phyloP scores from a whole-genome alignment of 2,329 filamentous ascomycete genomes.

The Penicillium sp. region DNA sequence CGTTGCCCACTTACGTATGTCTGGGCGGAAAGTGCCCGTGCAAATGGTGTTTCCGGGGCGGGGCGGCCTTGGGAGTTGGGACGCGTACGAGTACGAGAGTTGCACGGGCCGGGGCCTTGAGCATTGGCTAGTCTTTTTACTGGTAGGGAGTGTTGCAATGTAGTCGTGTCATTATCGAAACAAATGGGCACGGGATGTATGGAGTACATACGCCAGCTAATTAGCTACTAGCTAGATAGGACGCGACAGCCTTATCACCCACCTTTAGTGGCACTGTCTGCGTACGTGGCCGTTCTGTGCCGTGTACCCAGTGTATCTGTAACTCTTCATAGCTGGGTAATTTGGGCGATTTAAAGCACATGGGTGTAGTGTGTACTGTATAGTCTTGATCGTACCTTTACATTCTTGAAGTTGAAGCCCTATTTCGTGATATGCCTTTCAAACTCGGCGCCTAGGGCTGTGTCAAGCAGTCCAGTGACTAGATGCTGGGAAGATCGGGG shows the following conservation, averaged over 20 bases:
- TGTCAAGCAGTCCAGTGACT: not conserved
- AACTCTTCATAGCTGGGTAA: not conserved
- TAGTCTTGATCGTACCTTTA: not conserved
- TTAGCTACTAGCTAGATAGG: not conserved
- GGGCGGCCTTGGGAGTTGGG: conserved; percentile 20
- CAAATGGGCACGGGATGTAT: not conserved
- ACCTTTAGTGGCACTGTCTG: not conserved
- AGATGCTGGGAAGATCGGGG: conserved; percentile 1
- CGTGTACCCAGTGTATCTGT: not conserved
- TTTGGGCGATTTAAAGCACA: too few species aligned
- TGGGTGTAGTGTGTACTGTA: too few species aligned
- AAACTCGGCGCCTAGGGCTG: conserved; percentile 9
- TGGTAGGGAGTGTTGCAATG: not conserved
- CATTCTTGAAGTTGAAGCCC: not conserved
- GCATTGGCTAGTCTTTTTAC: conserved; percentile 1
- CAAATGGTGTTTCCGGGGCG: conserved; percentile 18
- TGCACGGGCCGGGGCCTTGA: conserved; percentile 15
- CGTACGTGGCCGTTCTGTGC: not conserved
- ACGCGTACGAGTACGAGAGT: conserved; percentile 27
- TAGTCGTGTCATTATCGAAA: not conserved
- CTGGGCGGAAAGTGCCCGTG: conserved; percentile 19
- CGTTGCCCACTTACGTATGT: conserved; percentile 21
- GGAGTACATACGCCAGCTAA: not conserved
- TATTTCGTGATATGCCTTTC: too few species aligned
- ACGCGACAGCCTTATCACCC: not conserved